Base-by-base conservation (phyloP, 208 protist genomes). In the Crithidia sp. region DNA sequence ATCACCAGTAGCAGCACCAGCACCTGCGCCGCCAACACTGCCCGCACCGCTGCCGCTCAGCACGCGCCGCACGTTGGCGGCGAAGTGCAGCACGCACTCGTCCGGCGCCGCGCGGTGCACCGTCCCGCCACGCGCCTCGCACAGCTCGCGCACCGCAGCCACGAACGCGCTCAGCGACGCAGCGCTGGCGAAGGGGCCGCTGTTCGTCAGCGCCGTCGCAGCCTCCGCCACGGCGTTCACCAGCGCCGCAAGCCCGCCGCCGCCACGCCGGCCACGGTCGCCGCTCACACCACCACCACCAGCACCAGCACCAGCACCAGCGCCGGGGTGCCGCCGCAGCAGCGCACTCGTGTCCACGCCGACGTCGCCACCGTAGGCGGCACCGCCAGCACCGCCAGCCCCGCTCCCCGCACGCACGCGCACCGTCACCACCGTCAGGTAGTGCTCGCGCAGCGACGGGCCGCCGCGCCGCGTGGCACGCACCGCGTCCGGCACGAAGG, bases 71-170 rank as follows among this genome's bases (percentile, higher is more conserved):
- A 49, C 2, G 45, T 7, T 13, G 43, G 45, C 40, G 28, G 65
- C 19, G 70, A 81, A 81, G 70, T 81, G 76, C 62, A 81, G 55
- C 43, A 76, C 50, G 57, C 69, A 75, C 7, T n/a, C 3, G 61
- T 81, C 76, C 47, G 76, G 76, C 58, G 58, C 55, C n/a, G 70
- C 44, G 63, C 41, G 58, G 14, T 76, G 59, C 56, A 76, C 28
- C 36, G 50, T 67, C 28, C 76, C 76, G 57, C 54, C 53, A 60
- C 56, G 64, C 54, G 41, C 62, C 69, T n/a, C 43, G 57, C 69
- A 66, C 49, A 76, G 54, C n/a, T 71, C 69, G 9, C 62, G 59
- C 69, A 81, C 65, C n/a, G 67, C 69, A 12, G 44, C 43, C 50
- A 76, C 44, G 64, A 76, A 81, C 12, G 58, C 68, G 3, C 44